Evolutionary conservation across 345 rosid genomes (phyloP), one percentile per base, ranked within the genome.

Genomic region (Bruguiera gymnorhiza): DNA sequence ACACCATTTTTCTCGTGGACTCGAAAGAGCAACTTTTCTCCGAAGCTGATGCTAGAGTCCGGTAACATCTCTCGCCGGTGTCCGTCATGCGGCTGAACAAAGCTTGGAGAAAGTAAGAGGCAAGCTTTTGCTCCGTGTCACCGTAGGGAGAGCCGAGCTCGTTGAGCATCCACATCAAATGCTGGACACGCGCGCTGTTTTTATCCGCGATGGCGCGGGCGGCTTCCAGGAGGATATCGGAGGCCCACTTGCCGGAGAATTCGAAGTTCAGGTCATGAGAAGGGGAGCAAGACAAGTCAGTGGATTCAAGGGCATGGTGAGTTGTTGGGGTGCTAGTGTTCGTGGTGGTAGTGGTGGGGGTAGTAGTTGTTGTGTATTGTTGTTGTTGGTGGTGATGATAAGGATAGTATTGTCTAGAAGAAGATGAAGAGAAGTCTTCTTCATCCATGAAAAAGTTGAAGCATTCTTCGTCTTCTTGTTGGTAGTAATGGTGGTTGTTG

Each of bases 361-460:
- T 71, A 0, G 89, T 70, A 62, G 84, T 69, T 58, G 79, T 72
- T 66, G 76, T 64, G 5, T 79, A 51, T 74, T 70, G 76, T 69
- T 65, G 67, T 75, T n/a, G 72, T 8, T 70, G 56, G 43, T 73
- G 66, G 7, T 80, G 79, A 60, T 82, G 76, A 64, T 72, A 74
- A 63, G 84, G 79, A 63, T 75, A 74, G 65, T 75, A 71, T 71
- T 80, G 89, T 60, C 73, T 86, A 72, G 97, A 91, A 81, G 97
- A 95, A 79, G 96, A 89, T 75, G 97, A 92, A 73, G 97, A 92
- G 77, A 90, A 93, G 93, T 92, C 99, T 79, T 95, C 99, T 76
- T 95, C 97, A 87, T 95, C 99, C 97, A 92, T 95, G 93, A 87
- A 92, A 86, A 85, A 82, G 84, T 88, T 95, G 88, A 92, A 90